Evolutionary conservation across 2,329 filamentous ascomycete species (phyloP).

Genomic region (Akanthomyces uredinophilus): DNA sequence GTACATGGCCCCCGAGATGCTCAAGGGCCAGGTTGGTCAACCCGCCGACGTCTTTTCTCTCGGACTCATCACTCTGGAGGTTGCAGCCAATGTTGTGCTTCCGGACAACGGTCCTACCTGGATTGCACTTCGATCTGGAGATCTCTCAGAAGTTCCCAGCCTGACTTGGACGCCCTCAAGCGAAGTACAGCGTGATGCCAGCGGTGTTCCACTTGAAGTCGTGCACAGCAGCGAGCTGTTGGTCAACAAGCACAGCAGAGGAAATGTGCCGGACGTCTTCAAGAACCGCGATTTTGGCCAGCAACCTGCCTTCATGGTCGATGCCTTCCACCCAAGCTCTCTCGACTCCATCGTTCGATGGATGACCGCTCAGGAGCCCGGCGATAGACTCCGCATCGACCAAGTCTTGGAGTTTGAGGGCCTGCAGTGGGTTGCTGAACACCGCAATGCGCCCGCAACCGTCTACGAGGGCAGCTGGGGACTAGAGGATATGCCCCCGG

Average conservation of each 20-base stretch:
- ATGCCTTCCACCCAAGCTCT: slow-evolving; percentile 64
- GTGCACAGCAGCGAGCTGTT: slow-evolving; percentile 32
- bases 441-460: slow-evolving; percentile 82
- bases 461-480: slow-evolving; percentile 97
- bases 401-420: slow-evolving; percentile 70
- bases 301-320: slow-evolving; percentile 85
- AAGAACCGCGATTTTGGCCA: slow-evolving; percentile 49
- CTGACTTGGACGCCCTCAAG: slow-evolving; percentile 75
- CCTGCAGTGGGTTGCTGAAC: slow-evolving; percentile 71
- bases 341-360: slow-evolving; percentile 79
- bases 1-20: slow-evolving; percentile 91
- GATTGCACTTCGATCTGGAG: slow-evolving; percentile 83
- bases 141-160: slow-evolving; percentile 82
- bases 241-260: slow-evolving; percentile 29
- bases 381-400: slow-evolving; percentile 65
- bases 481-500: slow-evolving; percentile 53
- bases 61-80: slow-evolving; percentile 90
- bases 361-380: slow-evolving; percentile 78
- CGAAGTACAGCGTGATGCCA: slow-evolving; percentile 67
- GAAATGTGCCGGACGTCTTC: slow-evolving; percentile 38
- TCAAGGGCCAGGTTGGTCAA: slow-evolving; percentile 81
- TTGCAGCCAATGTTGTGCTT: slow-evolving; percentile 86
- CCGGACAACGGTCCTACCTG: slow-evolving; percentile 90
- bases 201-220: slow-evolving; percentile 42
- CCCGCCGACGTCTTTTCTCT: slow-evolving; percentile 91